Evolutionary conservation across 306 rosid species (phyloP), one percentile per base, ranked within the genome.

Genomic region (Cicer judaicum): DNA sequence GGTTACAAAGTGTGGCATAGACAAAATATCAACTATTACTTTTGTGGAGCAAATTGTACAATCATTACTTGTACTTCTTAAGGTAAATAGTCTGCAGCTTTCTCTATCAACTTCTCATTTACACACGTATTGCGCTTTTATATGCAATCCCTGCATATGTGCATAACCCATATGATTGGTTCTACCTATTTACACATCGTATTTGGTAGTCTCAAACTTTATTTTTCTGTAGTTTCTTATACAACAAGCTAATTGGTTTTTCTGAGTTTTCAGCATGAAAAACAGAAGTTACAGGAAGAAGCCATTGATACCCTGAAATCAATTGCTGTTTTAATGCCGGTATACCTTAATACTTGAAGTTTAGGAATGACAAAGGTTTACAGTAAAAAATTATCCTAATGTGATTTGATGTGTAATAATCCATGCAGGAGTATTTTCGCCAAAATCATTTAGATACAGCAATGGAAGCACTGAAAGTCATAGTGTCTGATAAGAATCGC

Each of bases 261-360:
- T 80, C 60, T 68, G 34, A 48, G 50, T 21, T 80, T 81, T 48
- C 73, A 75, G 81, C 56, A 75, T 64, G 48, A 44, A 14, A 24
- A 36, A 8, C 62, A 29, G 47, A 38, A 18, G 42, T 14, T 70
- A 53, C 63, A 47, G 48, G 74, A 12, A 10, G 69, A 63, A 47
- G 78, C 74, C 19, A n/a, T 64, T 43, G 70, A 70, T 34, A 63
- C 68, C 65, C 78, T 75, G 64, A 14, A 6, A 70, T n/a, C 10
- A 55, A 4, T 63, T 56, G 78, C 78, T 44, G 18, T 1, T 43
- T 62, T 5, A 12, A 43, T 19, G 2, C 84, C 68, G 69, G 81
- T 81, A 76, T 53, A 10, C 50, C 16, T 65, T 55, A 40, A 64
- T 44, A 64, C 64, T 60, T 42, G 29, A 56, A n/a, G 43, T 72